Percentiles rank a stretch among this genome's conserved stretches.
These are phyloP conservation scores for Suillus decipiens DNA, from an alignment of 768 basidiomycete genomes.

Conservation along the genomic window DNA sequence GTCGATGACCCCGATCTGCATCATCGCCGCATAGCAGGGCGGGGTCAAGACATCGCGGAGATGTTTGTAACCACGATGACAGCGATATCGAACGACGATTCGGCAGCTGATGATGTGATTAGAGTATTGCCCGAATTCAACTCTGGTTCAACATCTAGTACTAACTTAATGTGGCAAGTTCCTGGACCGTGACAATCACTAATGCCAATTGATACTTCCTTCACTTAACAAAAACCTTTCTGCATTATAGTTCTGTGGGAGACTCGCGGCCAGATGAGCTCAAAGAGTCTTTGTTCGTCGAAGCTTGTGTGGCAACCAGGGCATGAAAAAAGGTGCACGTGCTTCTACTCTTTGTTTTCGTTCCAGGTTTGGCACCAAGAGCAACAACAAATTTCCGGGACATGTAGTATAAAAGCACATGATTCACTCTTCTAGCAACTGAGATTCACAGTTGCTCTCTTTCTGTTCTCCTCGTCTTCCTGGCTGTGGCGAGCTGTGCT, in stretches of 20 bases:
- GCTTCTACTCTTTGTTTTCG: slow-evolving; percentile 10
- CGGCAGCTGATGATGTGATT: background rate
- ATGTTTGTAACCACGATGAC: background rate
- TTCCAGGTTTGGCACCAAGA: background rate
- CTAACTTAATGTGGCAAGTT: background rate
- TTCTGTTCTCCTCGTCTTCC: slow-evolving; percentile 3
- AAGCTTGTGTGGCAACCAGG: background rate
- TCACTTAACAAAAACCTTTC: background rate
- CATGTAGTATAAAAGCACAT: background rate
- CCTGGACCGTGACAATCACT: background rate
- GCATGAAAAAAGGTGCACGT: background rate
- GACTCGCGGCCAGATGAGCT: background rate
- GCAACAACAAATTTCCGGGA: background rate
- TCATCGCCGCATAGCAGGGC: background rate
- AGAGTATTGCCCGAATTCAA: background rate
- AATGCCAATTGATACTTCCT: background rate
- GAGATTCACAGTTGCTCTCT: slow-evolving; percentile 1
- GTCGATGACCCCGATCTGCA: background rate
- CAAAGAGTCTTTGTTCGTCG: background rate
- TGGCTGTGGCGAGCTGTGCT: slow-evolving; percentile 12
- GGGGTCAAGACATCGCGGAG: background rate
- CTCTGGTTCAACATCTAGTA: background rate
- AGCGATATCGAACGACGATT: background rate
- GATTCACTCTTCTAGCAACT: background rate
- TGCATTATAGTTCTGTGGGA: background rate